Evolutionary conservation across 2,329 filamentous ascomycete species (phyloP), one percentile per base, ranked within the genome.

Genomic region (Chaetomiaceae sp.): DNA sequence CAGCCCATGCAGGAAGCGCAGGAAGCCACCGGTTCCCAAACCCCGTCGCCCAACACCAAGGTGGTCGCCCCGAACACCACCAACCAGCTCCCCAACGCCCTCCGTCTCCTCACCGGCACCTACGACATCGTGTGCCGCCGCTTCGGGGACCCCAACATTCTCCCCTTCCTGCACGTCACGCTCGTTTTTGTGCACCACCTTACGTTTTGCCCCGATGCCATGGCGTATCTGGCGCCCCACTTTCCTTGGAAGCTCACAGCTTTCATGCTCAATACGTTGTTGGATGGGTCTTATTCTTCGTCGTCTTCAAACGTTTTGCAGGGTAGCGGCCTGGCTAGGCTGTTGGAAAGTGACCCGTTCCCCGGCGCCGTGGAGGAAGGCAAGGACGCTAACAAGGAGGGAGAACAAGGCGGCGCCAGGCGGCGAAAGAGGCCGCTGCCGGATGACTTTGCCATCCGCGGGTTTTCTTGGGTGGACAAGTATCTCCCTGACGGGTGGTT

Each of bases 391-490:
- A 68, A 7, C 6, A 40, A 36, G 9, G 33, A 17, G 25, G 27
- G 19, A 6, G n/a, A 47, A 4, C 15, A 39, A n/a, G 11, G 11
- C 12, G 11, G 33, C n/a, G n/a, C n/a, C n/a, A 17, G 15, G 6
- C 37, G 38, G 29, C 19, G 20, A 9, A 34, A 27, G n/a, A 31
- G 31, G 33, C 54, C 54, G 23, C 65, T 90, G 0, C 84, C 85
- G 0, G 87, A 90, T 44, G 87, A 91, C 56, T 88, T 82, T 59
- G 75, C 80, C 0, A 76, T 89, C 51, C 75, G 84, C 1, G 87
- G 87, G 0, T 70, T 88, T 1, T 65, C 83, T 1, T 88, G 82
- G 72, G 72, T 77, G 0, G 74, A 82, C 2, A 72, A 73, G 9
- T 85, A 85, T 52, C 84, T 80, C 49, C 83, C 84, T 0, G 52